phyloP scores from a whole-genome alignment of 2,329 filamentous ascomycete species.

The Fusarium papillatum region DNA sequence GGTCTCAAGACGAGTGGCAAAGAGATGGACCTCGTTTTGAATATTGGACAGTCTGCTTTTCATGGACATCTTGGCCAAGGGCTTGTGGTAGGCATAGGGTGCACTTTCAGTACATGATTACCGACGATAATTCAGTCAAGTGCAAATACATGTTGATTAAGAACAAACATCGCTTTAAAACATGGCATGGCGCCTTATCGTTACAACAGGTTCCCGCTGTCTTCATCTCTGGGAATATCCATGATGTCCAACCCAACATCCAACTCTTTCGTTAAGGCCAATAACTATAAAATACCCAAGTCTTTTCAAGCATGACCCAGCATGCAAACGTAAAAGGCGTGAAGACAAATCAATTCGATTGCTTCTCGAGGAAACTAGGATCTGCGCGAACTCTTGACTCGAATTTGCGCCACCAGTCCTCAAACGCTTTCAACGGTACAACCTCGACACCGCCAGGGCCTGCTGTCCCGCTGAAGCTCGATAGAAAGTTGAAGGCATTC shows the following conservation, averaged over 20 bases:
- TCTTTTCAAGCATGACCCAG: background rate
- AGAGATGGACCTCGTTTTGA: conserved; percentile 12
- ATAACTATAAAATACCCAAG: background rate
- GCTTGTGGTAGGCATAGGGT: background rate
- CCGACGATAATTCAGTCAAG: background rate
- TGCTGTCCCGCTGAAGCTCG: conserved; percentile 82
- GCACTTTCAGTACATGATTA: background rate
- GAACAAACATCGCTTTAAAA: conserved; percentile 20
- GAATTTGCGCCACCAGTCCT: conserved; percentile 99
- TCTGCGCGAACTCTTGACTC: conserved; percentile 88
- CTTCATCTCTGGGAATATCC: background rate
- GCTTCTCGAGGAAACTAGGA: conserved; percentile 87
- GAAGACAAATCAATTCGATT: conserved; percentile 38
- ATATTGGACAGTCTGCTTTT: conserved; percentile 2
- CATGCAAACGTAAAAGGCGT: background rate
- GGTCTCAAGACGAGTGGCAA: conserved; percentile 1
- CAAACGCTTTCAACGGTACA: conserved; percentile 93
- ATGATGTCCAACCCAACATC: background rate
- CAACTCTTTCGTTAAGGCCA: background rate
- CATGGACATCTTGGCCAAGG: background rate
- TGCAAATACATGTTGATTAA: conserved; percentile 11
- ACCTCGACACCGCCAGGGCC: conserved; percentile 80
- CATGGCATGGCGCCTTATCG: conserved; percentile 6
- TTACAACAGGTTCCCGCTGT: background rate
- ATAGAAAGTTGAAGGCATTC: conserved; percentile 97